A percentile compares a stretch with the other conserved stretches of the same genome.
These are phyloP conservation scores for Suillus alpinus DNA, from an alignment of 768 basidiomycete species.

Conservation along the genomic window DNA sequence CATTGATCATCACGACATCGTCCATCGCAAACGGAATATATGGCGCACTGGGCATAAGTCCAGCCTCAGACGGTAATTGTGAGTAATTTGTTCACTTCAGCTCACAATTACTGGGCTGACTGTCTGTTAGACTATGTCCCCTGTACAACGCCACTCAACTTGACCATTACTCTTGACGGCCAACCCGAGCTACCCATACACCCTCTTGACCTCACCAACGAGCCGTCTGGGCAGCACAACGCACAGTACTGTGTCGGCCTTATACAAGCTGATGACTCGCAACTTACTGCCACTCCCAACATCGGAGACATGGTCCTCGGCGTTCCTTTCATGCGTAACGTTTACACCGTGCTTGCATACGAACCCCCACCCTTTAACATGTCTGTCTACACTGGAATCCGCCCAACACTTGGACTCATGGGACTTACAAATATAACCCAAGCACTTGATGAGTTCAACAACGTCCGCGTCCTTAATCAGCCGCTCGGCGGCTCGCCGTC, in stretches of 20 bases:
- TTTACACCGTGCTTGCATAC: conserved; percentile 77
- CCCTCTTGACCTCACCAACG: conserved; percentile 67
- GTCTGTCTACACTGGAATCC: conserved; percentile 16
- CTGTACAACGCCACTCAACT: conserved; percentile 67
- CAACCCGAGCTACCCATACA: conserved; percentile 60
- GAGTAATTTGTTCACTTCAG: conserved; percentile 23
- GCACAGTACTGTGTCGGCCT: conserved; percentile 57
- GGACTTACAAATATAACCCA: conserved; percentile 57
- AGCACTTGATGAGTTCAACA: conserved; percentile 67
- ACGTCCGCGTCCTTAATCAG: conserved; percentile 63
- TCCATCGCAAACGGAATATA: conserved; percentile 73
- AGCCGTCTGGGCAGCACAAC: conserved; percentile 41
- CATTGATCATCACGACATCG: conserved; percentile 60
- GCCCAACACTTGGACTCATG: conserved; percentile 58
- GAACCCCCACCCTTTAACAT: conserved; percentile 45
- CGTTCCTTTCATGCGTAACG: conserved; percentile 73
- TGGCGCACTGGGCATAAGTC: conserved; percentile 64
- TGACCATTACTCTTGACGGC: conserved; percentile 63
- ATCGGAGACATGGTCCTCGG: conserved; percentile 76
- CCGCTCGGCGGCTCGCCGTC: conserved; percentile 38
- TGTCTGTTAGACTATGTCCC: conserved; percentile 63
- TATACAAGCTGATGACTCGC: conserved; percentile 55
- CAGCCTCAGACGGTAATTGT: conserved; percentile 64
- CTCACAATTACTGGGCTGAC: conserved; percentile 8
- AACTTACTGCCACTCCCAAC: conserved; percentile 34